Conservation (phyloP, 2,329 filamentous ascomycete genomes). For the Clarireedia sp. region DNA sequence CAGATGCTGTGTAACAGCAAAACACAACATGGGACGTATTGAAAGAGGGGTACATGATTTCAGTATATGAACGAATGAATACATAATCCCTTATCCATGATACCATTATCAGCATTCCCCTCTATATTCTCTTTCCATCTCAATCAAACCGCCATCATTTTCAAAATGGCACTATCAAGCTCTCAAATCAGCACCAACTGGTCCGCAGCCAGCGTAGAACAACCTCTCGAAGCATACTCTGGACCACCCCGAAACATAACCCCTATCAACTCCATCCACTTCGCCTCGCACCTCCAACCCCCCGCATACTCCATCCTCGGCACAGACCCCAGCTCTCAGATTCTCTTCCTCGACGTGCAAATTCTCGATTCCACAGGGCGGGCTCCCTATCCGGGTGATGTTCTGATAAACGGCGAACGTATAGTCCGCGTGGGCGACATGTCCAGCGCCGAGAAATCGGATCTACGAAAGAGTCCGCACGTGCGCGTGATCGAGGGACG, state of each 20-base stretch:
- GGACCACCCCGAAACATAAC: neutral
- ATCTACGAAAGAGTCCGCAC: neutral
- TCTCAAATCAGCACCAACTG: too few species aligned
- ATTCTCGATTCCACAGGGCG: neutral
- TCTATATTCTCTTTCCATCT: too few species aligned
- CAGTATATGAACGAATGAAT: too few species aligned
- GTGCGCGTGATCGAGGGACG: conserved; percentile 5
- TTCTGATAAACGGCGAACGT: neutral
- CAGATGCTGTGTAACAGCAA: too few species aligned
- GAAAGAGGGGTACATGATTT: too few species aligned
- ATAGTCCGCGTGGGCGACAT: neutral
- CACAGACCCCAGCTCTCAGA: neutral
- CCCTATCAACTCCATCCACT: neutral
- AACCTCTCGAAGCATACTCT: neutral
- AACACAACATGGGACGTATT: too few species aligned
- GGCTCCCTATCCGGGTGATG: neutral
- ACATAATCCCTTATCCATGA: too few species aligned
- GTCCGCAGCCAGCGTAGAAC: too few species aligned
- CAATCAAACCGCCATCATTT: too few species aligned
- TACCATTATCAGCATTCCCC: too few species aligned
- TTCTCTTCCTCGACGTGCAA: neutral
- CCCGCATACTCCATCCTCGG: neutral
- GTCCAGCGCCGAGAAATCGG: neutral
- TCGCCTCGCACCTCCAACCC: neutral
- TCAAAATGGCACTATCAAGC: too few species aligned